These are phyloP conservation scores for Yamadazyma triangularis DNA, from an alignment of 1,139 yeast genomes.

Conservation along the genomic window DNA sequence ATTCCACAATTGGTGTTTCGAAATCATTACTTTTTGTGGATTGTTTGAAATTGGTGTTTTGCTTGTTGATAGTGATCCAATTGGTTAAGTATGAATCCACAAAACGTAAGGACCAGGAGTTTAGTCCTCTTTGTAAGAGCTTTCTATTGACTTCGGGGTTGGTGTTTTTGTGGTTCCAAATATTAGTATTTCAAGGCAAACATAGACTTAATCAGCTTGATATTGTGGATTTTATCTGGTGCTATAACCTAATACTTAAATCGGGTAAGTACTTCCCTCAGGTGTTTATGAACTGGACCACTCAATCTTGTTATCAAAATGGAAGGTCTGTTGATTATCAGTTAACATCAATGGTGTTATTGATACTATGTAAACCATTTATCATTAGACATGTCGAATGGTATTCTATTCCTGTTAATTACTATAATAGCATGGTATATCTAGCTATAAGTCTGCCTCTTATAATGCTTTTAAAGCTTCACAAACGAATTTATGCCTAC, in stretches of 20 bases:
- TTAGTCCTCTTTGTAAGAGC: conserved; percentile 13
- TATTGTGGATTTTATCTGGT: conserved; percentile 25
- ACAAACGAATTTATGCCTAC: too few relatives aligned
- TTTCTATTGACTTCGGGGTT: too few relatives aligned
- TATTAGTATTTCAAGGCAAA: too few relatives aligned
- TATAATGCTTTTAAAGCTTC: conserved; percentile 4
- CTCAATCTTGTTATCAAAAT: conserved; percentile 3
- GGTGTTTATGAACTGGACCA: conserved; percentile 23
- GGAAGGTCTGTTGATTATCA: conserved; percentile 4
- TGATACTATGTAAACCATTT: conserved; percentile 4
- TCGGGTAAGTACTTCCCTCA: conserved; percentile 23
- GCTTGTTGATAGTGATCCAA: conserved; percentile 13
- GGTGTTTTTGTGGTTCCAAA: too few relatives aligned
- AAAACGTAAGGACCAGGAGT: conserved; percentile 19
- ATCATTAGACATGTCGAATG: conserved; percentile 10
- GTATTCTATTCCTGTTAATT: conserved; percentile 24
- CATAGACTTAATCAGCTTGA: too few relatives aligned
- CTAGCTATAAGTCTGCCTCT: conserved; percentile 2
- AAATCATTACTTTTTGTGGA: conserved; percentile 11
- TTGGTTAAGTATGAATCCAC: conserved; percentile 15
- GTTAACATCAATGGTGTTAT: conserved; percentile 1
- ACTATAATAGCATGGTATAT: conserved; percentile 6
- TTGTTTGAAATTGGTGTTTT: conserved; percentile 8
- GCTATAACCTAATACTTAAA: conserved; percentile 13
- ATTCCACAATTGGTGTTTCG: conserved; percentile 11